Base-by-base conservation (phyloP, 257 asterid genomes). In the Ehretia macrophylla region DNA sequence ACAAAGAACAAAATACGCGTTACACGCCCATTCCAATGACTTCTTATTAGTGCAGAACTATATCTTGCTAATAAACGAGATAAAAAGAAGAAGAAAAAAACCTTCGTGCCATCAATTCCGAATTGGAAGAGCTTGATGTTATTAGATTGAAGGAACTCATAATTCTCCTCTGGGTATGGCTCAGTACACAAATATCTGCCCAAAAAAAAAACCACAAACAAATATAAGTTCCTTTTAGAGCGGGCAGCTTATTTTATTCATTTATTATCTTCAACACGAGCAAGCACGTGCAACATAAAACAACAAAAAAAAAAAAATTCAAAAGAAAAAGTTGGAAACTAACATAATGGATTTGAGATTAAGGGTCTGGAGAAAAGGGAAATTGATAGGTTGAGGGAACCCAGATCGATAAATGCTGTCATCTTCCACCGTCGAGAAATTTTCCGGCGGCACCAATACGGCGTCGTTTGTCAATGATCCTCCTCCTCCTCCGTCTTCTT, bases 101-200 rank as follows among this genome's bases (percentile, higher is more conserved):
- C 81, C 79, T 75, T 75, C 10, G 81, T 78, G 38, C 81, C 84
- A 58, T 74, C 84, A 52, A 79, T 75, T 42, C 81, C 84, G 40
- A 79, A 72, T 58, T 75, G 75, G 51, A 68, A 72, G 48, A 79
- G 84, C 77, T 72, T 75, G 39, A 79, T 39, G 10, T 68, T 63
- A 19, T 75, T 72, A 45, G 69, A 17, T 63, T 68, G 65, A 52
- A 75, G 72, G 66, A 79, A 72, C 70, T 63, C 72, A 60, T 47
- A 64, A 58, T 68, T 72, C 68, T 75, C 77, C 47, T 64, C 75
- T 4, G 84, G 81, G 58, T 79, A 79, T 13, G 79, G 77, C 70
- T 72, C 84, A 13, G 81, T 71, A 44, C 84, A 79, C 65, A 79
- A 62, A 69, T 65, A 79, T 62, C 84, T 79, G 72, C 49, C 38